Conservation (phyloP, 768 basidiomycete genomes). For the Amanita brunnescens region DNA sequence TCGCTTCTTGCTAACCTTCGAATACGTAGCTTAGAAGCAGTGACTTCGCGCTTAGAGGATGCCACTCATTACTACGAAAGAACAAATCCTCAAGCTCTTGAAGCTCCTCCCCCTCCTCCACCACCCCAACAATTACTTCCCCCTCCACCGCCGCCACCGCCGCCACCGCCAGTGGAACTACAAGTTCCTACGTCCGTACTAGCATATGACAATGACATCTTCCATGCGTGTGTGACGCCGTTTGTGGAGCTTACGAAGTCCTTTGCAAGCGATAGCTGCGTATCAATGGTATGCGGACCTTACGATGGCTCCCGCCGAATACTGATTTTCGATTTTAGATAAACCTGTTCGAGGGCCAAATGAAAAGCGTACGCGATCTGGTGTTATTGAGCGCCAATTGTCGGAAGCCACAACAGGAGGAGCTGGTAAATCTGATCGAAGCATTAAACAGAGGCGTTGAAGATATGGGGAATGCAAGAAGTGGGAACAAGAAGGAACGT, state of each 20-base stretch:
- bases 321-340: constrained; percentile 36
- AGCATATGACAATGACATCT: constrained; percentile 66
- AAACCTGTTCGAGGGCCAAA: constrained; percentile 55
- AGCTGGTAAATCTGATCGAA: constrained; percentile 46
- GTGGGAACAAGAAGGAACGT: constrained; percentile 67
- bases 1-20: not conserved
- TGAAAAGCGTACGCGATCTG: constrained; percentile 58
- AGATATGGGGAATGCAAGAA: constrained; percentile 73
- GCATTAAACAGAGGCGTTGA: constrained; percentile 69
- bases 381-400: constrained; percentile 62
- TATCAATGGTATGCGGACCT: constrained; percentile 59
- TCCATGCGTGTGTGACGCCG: constrained; percentile 65
- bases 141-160: constrained; percentile 27
- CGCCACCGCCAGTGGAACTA: constrained; percentile 22
- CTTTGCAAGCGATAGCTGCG: constrained; percentile 60
- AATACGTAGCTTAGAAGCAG: constrained; percentile 80
- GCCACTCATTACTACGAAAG: no score
- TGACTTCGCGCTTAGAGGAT: constrained; percentile 91
- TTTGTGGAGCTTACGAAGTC: constrained; percentile 65
- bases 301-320: constrained; percentile 2
- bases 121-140: constrained; percentile 20
- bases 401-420: constrained; percentile 66
- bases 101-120: constrained; percentile 22
- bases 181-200: constrained; percentile 50
- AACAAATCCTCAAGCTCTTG: no score